phyloP scores from a whole-genome alignment of 805 yeast species.

The Deakozyma indianensis region DNA sequence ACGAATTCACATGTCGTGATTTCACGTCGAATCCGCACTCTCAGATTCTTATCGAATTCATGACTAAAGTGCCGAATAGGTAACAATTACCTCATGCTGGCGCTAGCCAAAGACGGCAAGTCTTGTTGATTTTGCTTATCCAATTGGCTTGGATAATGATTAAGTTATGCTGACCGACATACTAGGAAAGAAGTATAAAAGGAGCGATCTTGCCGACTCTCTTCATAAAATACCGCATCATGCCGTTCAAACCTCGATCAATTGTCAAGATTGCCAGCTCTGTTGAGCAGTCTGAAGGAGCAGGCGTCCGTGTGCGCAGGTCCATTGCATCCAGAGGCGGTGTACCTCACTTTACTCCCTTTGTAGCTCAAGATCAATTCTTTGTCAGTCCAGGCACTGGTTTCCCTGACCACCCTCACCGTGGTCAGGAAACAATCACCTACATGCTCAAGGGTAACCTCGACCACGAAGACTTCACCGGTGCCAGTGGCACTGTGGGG shows the following conservation, averaged over 20 bases:
- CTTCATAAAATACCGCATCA: no score
- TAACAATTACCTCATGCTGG: no score
- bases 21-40: no score
- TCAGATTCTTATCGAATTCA: no score
- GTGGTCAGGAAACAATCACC: slow-evolving; percentile 74
- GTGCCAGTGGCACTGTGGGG: slow-evolving; percentile 58
- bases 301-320: slow-evolving; percentile 74
- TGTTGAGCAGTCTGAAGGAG: slow-evolving; percentile 68
- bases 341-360: not conserved
- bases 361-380: not conserved
- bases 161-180: no score
- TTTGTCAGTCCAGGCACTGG: not conserved
- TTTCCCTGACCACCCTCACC: slow-evolving; percentile 42
- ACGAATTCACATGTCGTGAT: no score
- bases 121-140: no score
- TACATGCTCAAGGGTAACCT: slow-evolving; percentile 48
- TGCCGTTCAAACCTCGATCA: slow-evolving; percentile 21
- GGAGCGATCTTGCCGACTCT: no score
- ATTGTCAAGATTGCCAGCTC: slow-evolving; percentile 41
- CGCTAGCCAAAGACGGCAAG: no score
- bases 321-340: slow-evolving; percentile 55
- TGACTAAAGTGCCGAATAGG: no score
- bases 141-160: no score
- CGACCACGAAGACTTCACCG: slow-evolving; percentile 81
- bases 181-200: no score